A percentile compares a stretch with the other conserved stretches of the same genome.
Conservation (phyloP, 495 filamentous ascomycete genomes). For the Aspergillus avenaceus region DNA sequence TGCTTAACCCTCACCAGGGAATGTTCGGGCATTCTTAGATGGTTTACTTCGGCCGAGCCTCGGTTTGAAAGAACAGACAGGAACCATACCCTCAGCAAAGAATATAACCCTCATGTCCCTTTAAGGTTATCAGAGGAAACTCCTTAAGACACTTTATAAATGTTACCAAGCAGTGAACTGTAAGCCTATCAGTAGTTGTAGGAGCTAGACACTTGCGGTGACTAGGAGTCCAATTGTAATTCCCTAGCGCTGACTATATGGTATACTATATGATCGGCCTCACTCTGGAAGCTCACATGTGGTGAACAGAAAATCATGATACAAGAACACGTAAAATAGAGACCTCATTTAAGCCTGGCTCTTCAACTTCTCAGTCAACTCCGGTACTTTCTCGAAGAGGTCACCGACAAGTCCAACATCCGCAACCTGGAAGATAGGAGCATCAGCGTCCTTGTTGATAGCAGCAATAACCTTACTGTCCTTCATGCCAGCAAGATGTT, state of each 20-base stretch:
- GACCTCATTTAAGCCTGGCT: slow-evolving; percentile 32
- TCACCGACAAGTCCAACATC: slow-evolving; percentile 95
- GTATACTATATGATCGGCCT: slow-evolving; percentile 27
- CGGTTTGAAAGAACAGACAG: no score
- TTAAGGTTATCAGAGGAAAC: no score
- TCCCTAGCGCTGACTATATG: slow-evolving; percentile 16
- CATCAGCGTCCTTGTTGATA: slow-evolving; percentile 97
- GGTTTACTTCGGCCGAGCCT: no score
- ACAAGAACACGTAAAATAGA: slow-evolving; percentile 17
- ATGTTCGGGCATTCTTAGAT: no score
- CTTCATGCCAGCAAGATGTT: slow-evolving; percentile 99
- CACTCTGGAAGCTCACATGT: slow-evolving; percentile 2
- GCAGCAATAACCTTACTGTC: slow-evolving; percentile 99
- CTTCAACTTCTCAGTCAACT: slow-evolving; percentile 93
- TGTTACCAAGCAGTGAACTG: no score
- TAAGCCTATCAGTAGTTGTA: no score
- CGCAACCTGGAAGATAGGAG: slow-evolving; percentile 96
- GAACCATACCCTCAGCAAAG: no score
- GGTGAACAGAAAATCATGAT: slow-evolving; percentile 19
- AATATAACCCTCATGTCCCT: no score
- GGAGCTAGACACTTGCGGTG: no score
- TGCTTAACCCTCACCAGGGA: no score
- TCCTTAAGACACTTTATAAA: no score
- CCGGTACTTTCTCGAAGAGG: slow-evolving; percentile 90
- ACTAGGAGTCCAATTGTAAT: slow-evolving; percentile 1